Base-by-base conservation (phyloP, 768 basidiomycete genomes). In the Lentinus brumalis region DNA sequence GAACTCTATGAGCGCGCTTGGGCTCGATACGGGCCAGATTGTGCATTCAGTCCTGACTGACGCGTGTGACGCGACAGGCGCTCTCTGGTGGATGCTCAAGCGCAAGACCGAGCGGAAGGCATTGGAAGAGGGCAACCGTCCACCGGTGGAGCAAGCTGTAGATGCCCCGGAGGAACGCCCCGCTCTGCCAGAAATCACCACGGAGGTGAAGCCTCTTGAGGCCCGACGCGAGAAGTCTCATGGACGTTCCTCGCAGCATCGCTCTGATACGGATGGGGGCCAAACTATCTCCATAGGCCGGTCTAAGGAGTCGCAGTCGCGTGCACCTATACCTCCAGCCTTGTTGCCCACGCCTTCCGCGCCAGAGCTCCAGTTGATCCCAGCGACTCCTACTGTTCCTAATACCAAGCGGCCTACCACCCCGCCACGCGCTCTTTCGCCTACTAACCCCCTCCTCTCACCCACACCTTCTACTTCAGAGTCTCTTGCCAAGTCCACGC, bases 51-150 rank as follows among this genome's bases (percentile, higher is more conserved):
- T 98, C 12, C 79, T 91, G 49, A 88, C 83, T 31, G 86, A 98
- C 74, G 96, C 96, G 0, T 99, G 96, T 69, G 96, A 99, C 74
- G 84, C 91, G 0, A 83, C 91, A 12, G 90, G 94, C 9, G 93
- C 96, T 1, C 75, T 93, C 8, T 99, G 96, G 96, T 99, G 97
- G 97, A 92, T 96, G 83, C 78, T 98, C 51, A 89, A 87, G 73
- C 84, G 87, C 72, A 95, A 87, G 68, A 84, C 86, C 18, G 94
- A 82, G 84, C 78, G 86, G 75, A 83, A 80, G 47, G 79, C 78
- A 10, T 30, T 80, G 21, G 78, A 76, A 46, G 79, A 81, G 42
- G 75, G 50, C 7, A 45, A 54, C 35, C 62, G 78, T 53, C 65
- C 69, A 16, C 46, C 57, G 4, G 45, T 45, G 18, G 61, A 61